Evolutionary conservation across 75 land plant species (phyloP).

Genomic region (Pseudotsuga menziesii): DNA sequence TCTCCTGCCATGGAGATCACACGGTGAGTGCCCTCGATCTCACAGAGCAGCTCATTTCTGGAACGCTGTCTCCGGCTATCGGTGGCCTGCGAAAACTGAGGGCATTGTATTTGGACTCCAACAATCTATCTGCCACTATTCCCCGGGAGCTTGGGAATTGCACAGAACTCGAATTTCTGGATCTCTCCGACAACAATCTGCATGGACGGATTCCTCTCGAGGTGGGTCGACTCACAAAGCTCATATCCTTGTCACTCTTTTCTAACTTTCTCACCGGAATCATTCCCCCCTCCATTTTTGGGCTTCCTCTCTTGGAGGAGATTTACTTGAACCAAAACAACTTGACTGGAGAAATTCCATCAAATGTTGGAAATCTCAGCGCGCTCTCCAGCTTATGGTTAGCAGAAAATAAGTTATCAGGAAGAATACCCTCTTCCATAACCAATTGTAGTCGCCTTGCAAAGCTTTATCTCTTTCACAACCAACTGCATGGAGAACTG

Average conservation of each 20-base stretch:
- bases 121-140: slow-evolving; percentile 18
- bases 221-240: slow-evolving; percentile 16
- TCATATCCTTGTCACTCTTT: slow-evolving; percentile 10
- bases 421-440: slow-evolving; percentile 38
- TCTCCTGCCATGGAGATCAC: slow-evolving; percentile 13
- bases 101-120: slow-evolving; percentile 19
- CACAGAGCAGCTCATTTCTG: slow-evolving; percentile 8
- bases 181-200: slow-evolving; percentile 34
- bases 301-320: slow-evolving; percentile 8
- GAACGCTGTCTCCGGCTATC: slow-evolving; percentile 20
- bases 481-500: slow-evolving; percentile 34
- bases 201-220: slow-evolving; percentile 23
- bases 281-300: slow-evolving; percentile 23
- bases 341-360: slow-evolving; percentile 20
- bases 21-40: slow-evolving; percentile 14
- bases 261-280: slow-evolving; percentile 23
- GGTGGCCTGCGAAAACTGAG: slow-evolving; percentile 16
- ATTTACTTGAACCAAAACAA: slow-evolving; percentile 13
- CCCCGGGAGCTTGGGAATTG: slow-evolving; percentile 18
- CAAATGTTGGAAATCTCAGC: slow-evolving; percentile 6
- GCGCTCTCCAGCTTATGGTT: slow-evolving; percentile 7
- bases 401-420: slow-evolving; percentile 39
- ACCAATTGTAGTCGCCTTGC: slow-evolving; percentile 29
- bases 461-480: slow-evolving; percentile 32
- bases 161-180: slow-evolving; percentile 7